Evolutionary conservation across 805 yeast genomes (phyloP), one percentile per base, ranked within the genome.

Genomic region (Cyberlindnera japonica): DNA sequence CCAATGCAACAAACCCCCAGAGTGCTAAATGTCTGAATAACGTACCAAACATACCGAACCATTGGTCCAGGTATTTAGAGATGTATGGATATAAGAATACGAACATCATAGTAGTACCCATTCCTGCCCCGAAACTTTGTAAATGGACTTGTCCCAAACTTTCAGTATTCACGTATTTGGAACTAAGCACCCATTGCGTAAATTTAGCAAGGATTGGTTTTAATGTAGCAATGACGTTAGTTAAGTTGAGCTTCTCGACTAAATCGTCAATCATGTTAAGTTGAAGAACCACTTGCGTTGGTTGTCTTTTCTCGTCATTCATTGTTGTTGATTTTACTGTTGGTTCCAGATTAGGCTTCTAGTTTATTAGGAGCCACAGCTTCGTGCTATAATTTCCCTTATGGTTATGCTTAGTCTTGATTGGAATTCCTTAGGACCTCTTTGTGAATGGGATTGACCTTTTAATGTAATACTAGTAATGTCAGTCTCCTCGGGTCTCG

Each of bases 101-200:
- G 20, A 52, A 33, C 2, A 43, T 10, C 1, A 38, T n/a, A 2
- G 59, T 48, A 26, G 47, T 7, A 1, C 44, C 41, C 8, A 51
- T 37, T 1, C 63, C 63, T 2, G 53, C 25, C 0, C 44, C 40
- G 34, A 57, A 59, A 13, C 59, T 53, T 14, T 58, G 57, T 1
- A 59, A 26, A 35, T 59, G 63, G 2, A 59, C 12, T 32, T 47
- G 49, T 10, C 57, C 57, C n/a, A 43, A 44, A 25, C 45, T 47
- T 6, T 41, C 44, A 1, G 55, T 34, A 22, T 47, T 41, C 11
- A 59, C 47, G 33, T 55, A 59, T 6, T 33, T 23, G 0, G 63
- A 59, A 1, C 29, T 34, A n/a, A 48, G 18, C 2, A 55, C 19
- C 30, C 25, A 38, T 6, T 34, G 25, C 3, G 43, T 20, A 9